Percentiles rank a stretch among this genome's conserved stretches.
These are phyloP conservation scores for Fusarium bactridioides DNA, from an alignment of 2,329 filamentous ascomycete genomes.

Conservation along the genomic window DNA sequence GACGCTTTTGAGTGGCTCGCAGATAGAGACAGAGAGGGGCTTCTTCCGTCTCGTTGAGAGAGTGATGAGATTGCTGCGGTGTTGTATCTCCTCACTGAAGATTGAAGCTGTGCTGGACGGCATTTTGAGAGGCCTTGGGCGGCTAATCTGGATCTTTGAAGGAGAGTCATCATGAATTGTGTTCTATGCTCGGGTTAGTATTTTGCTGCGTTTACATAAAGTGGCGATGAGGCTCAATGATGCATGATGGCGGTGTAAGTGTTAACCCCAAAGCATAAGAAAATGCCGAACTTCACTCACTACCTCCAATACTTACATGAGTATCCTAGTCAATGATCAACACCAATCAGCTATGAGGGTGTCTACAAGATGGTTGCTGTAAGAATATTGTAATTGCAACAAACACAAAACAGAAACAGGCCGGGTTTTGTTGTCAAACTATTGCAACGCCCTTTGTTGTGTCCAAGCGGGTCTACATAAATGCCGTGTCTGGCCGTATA, in stretches of 20 bases:
- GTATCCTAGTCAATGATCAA: background rate
- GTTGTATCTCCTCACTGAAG: constrained; percentile 32
- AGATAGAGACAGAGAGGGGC: background rate
- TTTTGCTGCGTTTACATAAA: background rate
- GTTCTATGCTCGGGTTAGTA: constrained; percentile 21
- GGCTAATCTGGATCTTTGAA: constrained; percentile 39
- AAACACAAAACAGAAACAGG: constrained; percentile 2
- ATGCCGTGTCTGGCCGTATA: constrained; percentile 32
- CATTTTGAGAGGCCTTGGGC: constrained; percentile 36
- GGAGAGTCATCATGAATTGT: constrained; percentile 33
- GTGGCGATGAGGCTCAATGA: background rate
- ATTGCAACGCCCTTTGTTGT: constrained; percentile 26
- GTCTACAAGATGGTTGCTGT: background rate
- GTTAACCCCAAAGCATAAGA: background rate
- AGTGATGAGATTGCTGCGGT: constrained; percentile 14
- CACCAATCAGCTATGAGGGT: background rate
- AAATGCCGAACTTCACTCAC: background rate
- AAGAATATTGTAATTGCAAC: background rate
- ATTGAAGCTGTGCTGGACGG: constrained; percentile 12
- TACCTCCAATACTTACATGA: background rate
- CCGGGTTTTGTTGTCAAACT: constrained; percentile 18
- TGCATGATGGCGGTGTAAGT: background rate
- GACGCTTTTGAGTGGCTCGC: constrained; percentile 3
- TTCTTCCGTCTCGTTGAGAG: constrained; percentile 9
- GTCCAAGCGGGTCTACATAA: constrained; percentile 17